These are phyloP conservation scores for Plectosphaerella sp. DNA, from an alignment of 2,329 filamentous ascomycete species.

Conservation along the genomic window DNA sequence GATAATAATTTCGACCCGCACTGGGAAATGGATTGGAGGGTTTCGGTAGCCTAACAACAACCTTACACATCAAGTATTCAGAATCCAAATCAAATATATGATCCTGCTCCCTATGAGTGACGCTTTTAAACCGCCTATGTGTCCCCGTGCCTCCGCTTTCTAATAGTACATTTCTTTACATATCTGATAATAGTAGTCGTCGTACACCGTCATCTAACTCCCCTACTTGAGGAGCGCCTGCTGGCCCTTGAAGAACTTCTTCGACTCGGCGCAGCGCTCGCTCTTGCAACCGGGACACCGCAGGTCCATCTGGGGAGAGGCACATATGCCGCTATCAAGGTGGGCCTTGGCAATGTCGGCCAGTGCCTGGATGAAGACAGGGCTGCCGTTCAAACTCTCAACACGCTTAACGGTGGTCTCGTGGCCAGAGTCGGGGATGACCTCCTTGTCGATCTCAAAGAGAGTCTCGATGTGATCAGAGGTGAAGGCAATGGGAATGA, in stretches of 20 bases:
- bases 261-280: slow-evolving; percentile 76
- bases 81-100: too few relatives aligned
- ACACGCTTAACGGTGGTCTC: slow-evolving; percentile 80
- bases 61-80: too few relatives aligned
- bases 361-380: slow-evolving; percentile 83
- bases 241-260: slow-evolving; percentile 57
- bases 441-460: slow-evolving; percentile 89
- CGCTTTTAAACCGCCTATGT: background rate
- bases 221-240: background rate
- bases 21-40: too few relatives aligned
- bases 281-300: slow-evolving; percentile 92
- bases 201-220: too few relatives aligned
- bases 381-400: slow-evolving; percentile 87
- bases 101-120: background rate
- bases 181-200: too few relatives aligned
- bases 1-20: too few relatives aligned
- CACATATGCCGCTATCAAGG: slow-evolving; percentile 61
- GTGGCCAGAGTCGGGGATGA: slow-evolving; percentile 82
- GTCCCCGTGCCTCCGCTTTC: background rate
- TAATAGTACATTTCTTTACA: background rate
- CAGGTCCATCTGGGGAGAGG: slow-evolving; percentile 81
- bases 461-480: slow-evolving; percentile 99
- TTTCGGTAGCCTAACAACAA: too few relatives aligned
- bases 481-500: slow-evolving; percentile 96
- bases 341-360: slow-evolving; percentile 83